Conservation (phyloP, 768 basidiomycete species). For the Russula sp. region DNA sequence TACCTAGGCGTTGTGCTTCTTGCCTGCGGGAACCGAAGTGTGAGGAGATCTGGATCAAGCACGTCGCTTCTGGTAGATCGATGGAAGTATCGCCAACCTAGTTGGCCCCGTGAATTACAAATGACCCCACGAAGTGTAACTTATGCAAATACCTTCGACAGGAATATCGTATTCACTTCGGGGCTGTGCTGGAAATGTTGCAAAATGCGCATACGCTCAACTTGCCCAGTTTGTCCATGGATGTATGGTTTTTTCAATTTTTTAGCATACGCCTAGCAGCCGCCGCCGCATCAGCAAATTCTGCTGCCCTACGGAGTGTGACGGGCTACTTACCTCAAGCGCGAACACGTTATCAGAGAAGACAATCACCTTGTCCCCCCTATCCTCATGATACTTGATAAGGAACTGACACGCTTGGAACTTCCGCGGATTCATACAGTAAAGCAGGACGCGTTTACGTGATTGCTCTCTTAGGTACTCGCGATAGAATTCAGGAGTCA, state of each 20-base stretch:
- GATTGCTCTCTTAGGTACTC: conserved; percentile 93
- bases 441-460: conserved; percentile 90
- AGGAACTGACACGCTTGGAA: conserved; percentile 99
- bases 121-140: conserved; percentile 17
- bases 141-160: conserved; percentile 66
- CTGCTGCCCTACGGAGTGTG: background rate
- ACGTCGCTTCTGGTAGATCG: conserved; percentile 97
- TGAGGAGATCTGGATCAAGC: conserved; percentile 98
- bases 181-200: conserved; percentile 95
- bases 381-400: conserved; percentile 95
- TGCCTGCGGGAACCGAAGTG: conserved; percentile 98
- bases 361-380: conserved; percentile 98
- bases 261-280: conserved; percentile 77
- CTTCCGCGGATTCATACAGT: conserved; percentile 99
- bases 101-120: conserved; percentile 8
- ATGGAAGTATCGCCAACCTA: conserved; percentile 98
- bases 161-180: conserved; percentile 94
- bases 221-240: conserved; percentile 91
- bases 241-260: conserved; percentile 92
- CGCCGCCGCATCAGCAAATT: background rate
- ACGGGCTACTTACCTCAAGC: conserved; percentile 61
- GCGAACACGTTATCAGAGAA: conserved; percentile 99
- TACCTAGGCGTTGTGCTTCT: conserved; percentile 93
- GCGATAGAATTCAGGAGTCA: conserved; percentile 99
- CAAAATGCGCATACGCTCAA: conserved; percentile 92